Base-by-base conservation (phyloP, 768 basidiomycete species). In the Tremella fuciformis region DNA sequence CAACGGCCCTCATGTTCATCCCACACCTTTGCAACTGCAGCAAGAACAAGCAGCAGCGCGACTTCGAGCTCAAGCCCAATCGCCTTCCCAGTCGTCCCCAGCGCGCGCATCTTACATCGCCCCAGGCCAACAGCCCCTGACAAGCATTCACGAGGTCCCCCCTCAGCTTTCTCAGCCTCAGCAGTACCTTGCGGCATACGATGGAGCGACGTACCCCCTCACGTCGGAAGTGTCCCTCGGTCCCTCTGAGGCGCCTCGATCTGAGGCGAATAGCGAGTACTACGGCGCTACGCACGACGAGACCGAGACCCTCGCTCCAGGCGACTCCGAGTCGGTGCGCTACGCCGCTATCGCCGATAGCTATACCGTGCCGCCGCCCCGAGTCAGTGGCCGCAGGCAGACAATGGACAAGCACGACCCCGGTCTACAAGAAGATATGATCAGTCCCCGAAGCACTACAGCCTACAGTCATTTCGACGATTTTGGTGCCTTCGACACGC, bases 1-100 rank as follows among this genome's bases (percentile, higher is more conserved):
- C 3, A 53, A 62, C 41, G 55, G 58, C 40, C 57, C 56, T 34
- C 61, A 50, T 18, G 44, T 29, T 39, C 59, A 62, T 24, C 57
- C 48, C 9, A 29, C 55, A 3, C 21, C 25, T n/a, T 50, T 22
- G 47, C 55, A 58, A 2, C 49, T 15, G 18, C 41, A 52, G 11
- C 51, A 52, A 24, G 51, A 34, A 50, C 53, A 19, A 59, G 54
- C 50, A 29, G 51, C 21, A n/a, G 19, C 49, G 18, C 18, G 26
- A 3, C 51, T 39, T 8, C 57, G 39, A 21, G 48, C n/a, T 13
- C 56, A 15, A 58, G 15, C 16, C 3, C 49, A 24, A 9, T 19
- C 13, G 37, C 53, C 9, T 3, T 16, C 13, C 11, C 16, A n/a
- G 22, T 46, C 42, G 6, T 22, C 42, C 16, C 42, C n/a, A 4